Conservation (phyloP, 2,329 filamentous ascomycete species). For the Beauveria sp. region DNA sequence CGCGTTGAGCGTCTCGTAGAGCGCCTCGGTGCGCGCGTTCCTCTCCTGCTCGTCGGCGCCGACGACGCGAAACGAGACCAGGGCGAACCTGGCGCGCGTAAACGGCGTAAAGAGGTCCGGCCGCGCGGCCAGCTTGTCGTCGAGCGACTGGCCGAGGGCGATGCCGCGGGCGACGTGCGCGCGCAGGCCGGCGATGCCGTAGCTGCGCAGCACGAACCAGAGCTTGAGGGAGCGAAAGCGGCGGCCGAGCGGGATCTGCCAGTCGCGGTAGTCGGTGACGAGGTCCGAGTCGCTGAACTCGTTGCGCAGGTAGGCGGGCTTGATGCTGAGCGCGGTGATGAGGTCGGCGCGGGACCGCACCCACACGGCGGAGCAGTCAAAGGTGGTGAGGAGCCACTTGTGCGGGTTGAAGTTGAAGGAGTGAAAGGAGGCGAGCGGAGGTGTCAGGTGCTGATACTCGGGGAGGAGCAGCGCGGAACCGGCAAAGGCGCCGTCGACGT, state of each 20-base stretch:
- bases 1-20: constrained; percentile 69
- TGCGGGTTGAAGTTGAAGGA: constrained; percentile 95
- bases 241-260: constrained; percentile 89
- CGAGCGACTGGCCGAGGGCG: constrained; percentile 62
- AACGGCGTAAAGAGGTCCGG: constrained; percentile 69
- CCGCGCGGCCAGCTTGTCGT: constrained; percentile 47
- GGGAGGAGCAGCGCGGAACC: constrained; percentile 76
- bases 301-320: constrained; percentile 76
- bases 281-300: constrained; percentile 70
- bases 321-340: constrained; percentile 63
- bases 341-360: constrained; percentile 68
- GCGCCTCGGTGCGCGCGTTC: constrained; percentile 62
- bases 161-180: constrained; percentile 65
- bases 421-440: constrained; percentile 61
- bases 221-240: constrained; percentile 86
- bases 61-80: constrained; percentile 65
- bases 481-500: constrained; percentile 89
- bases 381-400: constrained; percentile 95
- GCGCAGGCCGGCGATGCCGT: constrained; percentile 69
- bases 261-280: constrained; percentile 93
- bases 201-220: constrained; percentile 86
- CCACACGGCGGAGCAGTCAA: constrained; percentile 76
- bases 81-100: constrained; percentile 65
- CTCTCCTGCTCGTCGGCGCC: constrained; percentile 43
- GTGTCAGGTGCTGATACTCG: constrained; percentile 65